Evolutionary conservation across 2,329 filamentous ascomycete genomes (phyloP).

Genomic region (Hymenoscyphus albidus): DNA sequence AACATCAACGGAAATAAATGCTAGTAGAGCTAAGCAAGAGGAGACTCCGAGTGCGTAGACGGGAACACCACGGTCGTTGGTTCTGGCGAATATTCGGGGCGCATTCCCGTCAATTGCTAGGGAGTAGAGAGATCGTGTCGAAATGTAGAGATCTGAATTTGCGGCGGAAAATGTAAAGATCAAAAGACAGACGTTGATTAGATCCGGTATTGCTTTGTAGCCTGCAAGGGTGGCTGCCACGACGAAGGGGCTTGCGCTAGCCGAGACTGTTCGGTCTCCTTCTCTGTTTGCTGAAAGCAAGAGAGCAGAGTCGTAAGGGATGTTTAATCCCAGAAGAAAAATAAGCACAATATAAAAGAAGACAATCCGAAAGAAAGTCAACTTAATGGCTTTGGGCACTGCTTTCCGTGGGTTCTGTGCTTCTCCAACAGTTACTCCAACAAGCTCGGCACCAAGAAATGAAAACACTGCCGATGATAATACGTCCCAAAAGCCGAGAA

Average conservation of each 20-base stretch:
- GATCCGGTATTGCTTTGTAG: conserved; percentile 60
- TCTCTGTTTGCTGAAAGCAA: conserved; percentile 48
- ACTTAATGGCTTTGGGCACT: conserved; percentile 60
- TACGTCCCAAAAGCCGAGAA: conserved; percentile 57
- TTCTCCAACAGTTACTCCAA: conserved; percentile 60
- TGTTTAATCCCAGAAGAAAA: conserved; percentile 57
- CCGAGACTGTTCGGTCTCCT: conserved; percentile 34
- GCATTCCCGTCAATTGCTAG: conserved; percentile 65
- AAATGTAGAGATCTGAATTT: conserved; percentile 59
- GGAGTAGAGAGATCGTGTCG: conserved; percentile 66
- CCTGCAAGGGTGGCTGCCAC: conserved; percentile 62
- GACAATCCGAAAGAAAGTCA: conserved; percentile 58
- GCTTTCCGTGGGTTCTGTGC: conserved; percentile 60
- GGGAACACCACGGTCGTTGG: conserved; percentile 54
- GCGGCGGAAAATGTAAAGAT: conserved; percentile 64
- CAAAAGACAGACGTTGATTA: conserved; percentile 66
- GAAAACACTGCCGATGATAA: conserved; percentile 51
- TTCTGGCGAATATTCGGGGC: conserved; percentile 52
- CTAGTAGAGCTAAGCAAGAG: conserved; percentile 57
- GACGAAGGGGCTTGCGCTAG: conserved; percentile 48
- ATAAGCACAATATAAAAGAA: conserved; percentile 60
- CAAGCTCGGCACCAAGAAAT: conserved; percentile 60
- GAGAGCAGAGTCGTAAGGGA: conserved; percentile 59
- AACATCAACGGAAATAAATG: conserved; percentile 59
- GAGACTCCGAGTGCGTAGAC: conserved; percentile 43